Evolutionary conservation across 2,329 filamentous ascomycete genomes (phyloP).

Genomic region (Clonostachys byssicola): DNA sequence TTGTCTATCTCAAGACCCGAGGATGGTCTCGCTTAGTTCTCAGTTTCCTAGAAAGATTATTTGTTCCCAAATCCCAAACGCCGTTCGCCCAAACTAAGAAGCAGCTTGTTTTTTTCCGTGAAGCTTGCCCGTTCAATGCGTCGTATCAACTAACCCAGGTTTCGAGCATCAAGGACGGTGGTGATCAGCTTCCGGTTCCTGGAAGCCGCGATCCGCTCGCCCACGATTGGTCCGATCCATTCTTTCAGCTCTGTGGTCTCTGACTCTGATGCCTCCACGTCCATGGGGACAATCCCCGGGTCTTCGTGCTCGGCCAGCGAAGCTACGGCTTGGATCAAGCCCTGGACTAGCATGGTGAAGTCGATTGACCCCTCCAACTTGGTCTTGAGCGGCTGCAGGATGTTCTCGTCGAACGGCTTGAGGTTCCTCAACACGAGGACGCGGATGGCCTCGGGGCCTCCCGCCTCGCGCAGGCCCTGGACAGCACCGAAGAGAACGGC

Average conservation of each 20-base stretch:
- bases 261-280: conserved; percentile 26
- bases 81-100: no score
- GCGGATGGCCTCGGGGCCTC: conserved; percentile 58
- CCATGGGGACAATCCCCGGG: conserved; percentile 30
- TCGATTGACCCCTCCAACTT: conserved; percentile 43
- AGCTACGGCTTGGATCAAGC: conserved; percentile 48
- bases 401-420: conserved; percentile 45
- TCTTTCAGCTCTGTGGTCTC: conserved; percentile 43
- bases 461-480: conserved; percentile 72
- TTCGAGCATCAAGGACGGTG: conserved; percentile 49
- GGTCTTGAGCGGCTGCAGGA: conserved; percentile 49
- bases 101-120: no score
- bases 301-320: conserved; percentile 31
- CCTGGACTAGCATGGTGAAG: conserved; percentile 51
- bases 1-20: neutral
- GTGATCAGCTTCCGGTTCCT: conserved; percentile 42
- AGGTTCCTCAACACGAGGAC: conserved; percentile 53
- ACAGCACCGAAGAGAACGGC: conserved; percentile 88
- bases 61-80: no score
- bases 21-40: neutral
- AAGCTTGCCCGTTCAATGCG: no score
- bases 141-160: conserved; percentile 32
- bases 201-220: conserved; percentile 38
- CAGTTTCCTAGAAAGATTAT: neutral
- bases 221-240: conserved; percentile 51